Base-by-base conservation (phyloP, 371 early-diverging fungal species). In the Coemansia sp. region DNA sequence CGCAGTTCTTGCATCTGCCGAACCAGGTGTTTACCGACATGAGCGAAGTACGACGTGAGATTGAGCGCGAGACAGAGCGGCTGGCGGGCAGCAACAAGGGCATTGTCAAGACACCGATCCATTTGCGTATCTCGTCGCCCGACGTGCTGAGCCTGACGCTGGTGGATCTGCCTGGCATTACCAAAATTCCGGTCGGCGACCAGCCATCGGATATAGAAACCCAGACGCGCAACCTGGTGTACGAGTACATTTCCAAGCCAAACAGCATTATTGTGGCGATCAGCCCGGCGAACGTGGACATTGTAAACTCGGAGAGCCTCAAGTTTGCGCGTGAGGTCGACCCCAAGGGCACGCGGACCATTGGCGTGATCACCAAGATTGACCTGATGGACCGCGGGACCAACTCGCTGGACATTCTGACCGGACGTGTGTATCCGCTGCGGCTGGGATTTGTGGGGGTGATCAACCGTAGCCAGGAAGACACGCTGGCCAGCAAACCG, bases 341-440 rank as follows among this genome's bases (percentile, higher is more conserved):
- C 85, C 91, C 94, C 11, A 90, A 91, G 69, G 91, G 87, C 58
- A 87, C 83, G 69, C 84, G 96, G 65, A 96, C 96, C 0, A 88
- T 96, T 37, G 95, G 96, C 57, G 95, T 97, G 3, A 81, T 97
- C 56, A 96, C 96, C 51, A 97, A 97, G 82, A 80, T 96, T 51
- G 97, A 97, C 81, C 80, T 97, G 61, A 95, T 97, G 96, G 97
- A 97, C 78, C 87, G 88, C 39, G 96, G 96, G 39, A 95, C 95
- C 39, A 91, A 94, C 78, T 92, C 94, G 25, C 78, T 94, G 51
- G 93, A 95, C 59, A 86, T 95, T 30, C 84, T 97, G 28, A 87
- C 92, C 16, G 94, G 93, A 18, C 87, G 90, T 58, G 87, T 90
- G 0, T 90, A 90, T 58, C 92, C 91, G 20, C 80, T 95, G 52